Evolutionary conservation across 2,329 filamentous ascomycete species (phyloP).

Genomic region (Pseudocercospora eumusae): DNA sequence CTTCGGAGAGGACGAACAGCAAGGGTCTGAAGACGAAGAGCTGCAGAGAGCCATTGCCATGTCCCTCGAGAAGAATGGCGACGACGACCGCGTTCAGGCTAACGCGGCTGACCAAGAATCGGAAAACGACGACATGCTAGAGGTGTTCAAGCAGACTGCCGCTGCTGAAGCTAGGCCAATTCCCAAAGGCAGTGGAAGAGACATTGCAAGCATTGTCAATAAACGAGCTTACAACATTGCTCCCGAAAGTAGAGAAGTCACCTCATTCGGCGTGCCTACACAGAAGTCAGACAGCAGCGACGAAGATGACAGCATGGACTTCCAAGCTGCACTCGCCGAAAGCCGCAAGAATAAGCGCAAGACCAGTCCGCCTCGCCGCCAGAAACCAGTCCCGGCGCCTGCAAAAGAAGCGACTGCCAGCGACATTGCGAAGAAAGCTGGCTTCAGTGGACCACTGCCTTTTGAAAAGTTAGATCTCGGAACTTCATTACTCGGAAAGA

Average conservation of each 20-base stretch:
- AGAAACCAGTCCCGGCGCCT: constrained; percentile 37
- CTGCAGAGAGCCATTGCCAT: constrained; percentile 79
- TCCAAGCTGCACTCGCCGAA: constrained; percentile 73
- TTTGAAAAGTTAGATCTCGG: constrained; percentile 80
- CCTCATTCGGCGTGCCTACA: constrained; percentile 37
- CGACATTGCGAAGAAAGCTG: constrained; percentile 52
- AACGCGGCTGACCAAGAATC: background rate
- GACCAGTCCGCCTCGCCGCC: constrained; percentile 26
- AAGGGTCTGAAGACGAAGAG: constrained; percentile 63
- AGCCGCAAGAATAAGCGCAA: constrained; percentile 55
- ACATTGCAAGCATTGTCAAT: constrained; percentile 74
- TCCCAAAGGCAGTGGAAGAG: constrained; percentile 51
- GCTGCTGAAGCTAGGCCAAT: constrained; percentile 49
- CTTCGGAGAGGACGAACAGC: constrained; percentile 59
- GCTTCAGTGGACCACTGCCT: constrained; percentile 77
- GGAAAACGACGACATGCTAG: constrained; percentile 46
- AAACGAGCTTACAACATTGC: constrained; percentile 67
- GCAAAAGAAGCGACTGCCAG: constrained; percentile 32
- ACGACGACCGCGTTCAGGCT: constrained; percentile 28
- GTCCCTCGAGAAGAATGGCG: constrained; percentile 64
- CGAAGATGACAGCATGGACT: constrained; percentile 75
- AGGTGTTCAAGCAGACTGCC: constrained; percentile 50
- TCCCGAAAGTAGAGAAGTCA: constrained; percentile 44
- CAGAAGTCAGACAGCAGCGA: constrained; percentile 47
- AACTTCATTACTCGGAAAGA: constrained; percentile 57